Evolutionary conservation across 495 filamentous ascomycete species (phyloP).

Genomic region (Stereocaulon alpinum): DNA sequence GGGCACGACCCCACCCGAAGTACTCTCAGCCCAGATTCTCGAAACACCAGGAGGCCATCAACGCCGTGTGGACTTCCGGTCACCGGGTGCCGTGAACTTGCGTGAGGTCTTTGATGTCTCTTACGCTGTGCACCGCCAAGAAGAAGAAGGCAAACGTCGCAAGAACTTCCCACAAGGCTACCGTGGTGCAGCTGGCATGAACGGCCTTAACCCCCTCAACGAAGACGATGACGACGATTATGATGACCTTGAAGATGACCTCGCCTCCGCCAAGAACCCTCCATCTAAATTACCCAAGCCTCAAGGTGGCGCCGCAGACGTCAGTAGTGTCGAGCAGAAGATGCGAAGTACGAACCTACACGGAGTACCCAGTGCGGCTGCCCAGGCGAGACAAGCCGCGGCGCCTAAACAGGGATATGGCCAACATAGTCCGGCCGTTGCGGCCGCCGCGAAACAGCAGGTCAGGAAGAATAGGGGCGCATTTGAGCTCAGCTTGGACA

Average conservation of each 20-base stretch:
- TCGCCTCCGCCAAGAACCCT: conserved; percentile 33
- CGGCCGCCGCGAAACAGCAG: conserved; percentile 68
- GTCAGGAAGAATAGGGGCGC: conserved; percentile 54
- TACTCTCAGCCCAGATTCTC: conserved; percentile 45
- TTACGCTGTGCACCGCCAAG: conserved; percentile 91
- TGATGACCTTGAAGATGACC: conserved; percentile 40
- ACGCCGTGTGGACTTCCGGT: conserved; percentile 83
- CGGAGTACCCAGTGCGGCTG: conserved; percentile 42
- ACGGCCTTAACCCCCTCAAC: conserved; percentile 57
- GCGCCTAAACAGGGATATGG: conserved; percentile 56
- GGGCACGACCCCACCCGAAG: conserved; percentile 31
- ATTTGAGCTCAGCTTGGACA: conserved; percentile 86
- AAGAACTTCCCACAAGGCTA: conserved; percentile 67
- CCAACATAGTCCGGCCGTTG: conserved; percentile 66
- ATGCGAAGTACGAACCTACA: conserved; percentile 70
- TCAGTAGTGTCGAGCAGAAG: conserved; percentile 73
- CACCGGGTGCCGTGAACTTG: conserved; percentile 86
- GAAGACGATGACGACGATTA: conserved; percentile 49
- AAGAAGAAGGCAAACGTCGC: conserved; percentile 86
- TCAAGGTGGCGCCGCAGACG: conserved; percentile 45
- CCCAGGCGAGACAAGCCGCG: conserved; percentile 47
- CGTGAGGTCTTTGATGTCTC: conserved; percentile 96
- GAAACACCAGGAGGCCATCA: conserved; percentile 46
- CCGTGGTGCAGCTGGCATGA: conserved; percentile 42
- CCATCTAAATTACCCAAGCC: conserved; percentile 61